A percentile compares a stretch with the other conserved stretches of the same genome.
These are phyloP conservation scores for Discostella pseudostelligera DNA, from an alignment of 108 stramenopile genomes.

Conservation along the genomic window DNA sequence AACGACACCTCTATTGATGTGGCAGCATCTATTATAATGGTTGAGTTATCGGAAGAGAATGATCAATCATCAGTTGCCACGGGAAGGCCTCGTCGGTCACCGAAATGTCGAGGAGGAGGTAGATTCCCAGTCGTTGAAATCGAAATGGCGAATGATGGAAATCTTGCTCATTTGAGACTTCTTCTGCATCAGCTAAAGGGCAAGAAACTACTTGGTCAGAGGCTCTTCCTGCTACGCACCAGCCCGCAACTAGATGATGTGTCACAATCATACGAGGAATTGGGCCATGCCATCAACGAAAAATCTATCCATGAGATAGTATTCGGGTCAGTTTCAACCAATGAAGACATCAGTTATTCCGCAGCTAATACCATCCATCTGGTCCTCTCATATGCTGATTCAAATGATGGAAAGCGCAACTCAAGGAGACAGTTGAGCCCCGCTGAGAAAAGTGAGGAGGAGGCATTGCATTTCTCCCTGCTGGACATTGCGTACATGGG, in stretches of 20 bases:
- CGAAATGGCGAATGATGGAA: constrained; percentile 31
- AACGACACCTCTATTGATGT: constrained; percentile 29
- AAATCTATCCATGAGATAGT: constrained; percentile 10
- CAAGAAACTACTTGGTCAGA: constrained; percentile 28
- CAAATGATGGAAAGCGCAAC: not conserved
- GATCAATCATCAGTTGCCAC: not conserved
- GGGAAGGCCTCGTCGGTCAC: constrained; percentile 32
- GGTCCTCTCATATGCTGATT: constrained; percentile 21
- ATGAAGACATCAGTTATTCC: not conserved
- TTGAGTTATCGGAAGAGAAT: constrained; percentile 11
- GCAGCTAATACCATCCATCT: constrained; percentile 18
- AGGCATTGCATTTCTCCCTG: constrained; percentile 17
- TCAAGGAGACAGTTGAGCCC: constrained; percentile 14
- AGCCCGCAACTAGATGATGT: not conserved
- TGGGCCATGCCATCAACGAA: constrained; percentile 14
- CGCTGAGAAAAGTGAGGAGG: constrained; percentile 36
- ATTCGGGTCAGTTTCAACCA: not conserved
- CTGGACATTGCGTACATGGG: constrained; percentile 26
- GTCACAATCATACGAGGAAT: constrained; percentile 5
- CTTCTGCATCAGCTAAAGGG: constrained; percentile 30
- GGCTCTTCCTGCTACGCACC: constrained; percentile 22
- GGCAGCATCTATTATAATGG: constrained; percentile 28
- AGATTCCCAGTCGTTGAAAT: constrained; percentile 20
- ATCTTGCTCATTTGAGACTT: constrained; percentile 45
- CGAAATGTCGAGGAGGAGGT: constrained; percentile 19